phyloP scores from a whole-genome alignment of 2,329 filamentous ascomycete genomes.

The Balansia obtecta region DNA sequence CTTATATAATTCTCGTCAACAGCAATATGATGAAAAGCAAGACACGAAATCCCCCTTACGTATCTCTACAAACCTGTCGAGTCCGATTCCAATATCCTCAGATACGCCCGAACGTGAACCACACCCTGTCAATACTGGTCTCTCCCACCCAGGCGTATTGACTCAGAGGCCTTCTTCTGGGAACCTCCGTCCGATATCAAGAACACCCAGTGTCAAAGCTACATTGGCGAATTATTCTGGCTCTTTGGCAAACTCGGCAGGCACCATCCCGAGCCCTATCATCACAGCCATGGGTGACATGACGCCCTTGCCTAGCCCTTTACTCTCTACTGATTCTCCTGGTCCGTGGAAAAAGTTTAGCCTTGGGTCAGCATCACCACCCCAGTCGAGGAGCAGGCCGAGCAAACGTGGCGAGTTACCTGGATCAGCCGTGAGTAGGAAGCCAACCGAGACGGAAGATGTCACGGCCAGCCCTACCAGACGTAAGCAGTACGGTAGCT shows the following conservation, averaged over 20 bases:
- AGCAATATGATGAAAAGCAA: slow-evolving; percentile 7
- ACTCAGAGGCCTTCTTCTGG: slow-evolving; percentile 18
- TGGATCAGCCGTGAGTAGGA: slow-evolving; percentile 37
- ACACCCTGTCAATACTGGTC: slow-evolving; percentile 22
- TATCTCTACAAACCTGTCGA: slow-evolving; percentile 25
- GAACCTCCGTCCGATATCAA: slow-evolving; percentile 36
- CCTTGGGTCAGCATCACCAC: slow-evolving; percentile 32
- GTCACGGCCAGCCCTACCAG: slow-evolving; percentile 40
- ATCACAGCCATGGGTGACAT: slow-evolving; percentile 66
- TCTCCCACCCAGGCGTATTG: slow-evolving; percentile 18
- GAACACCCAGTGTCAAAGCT: slow-evolving; percentile 51
- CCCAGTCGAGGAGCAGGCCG: slow-evolving; percentile 13
- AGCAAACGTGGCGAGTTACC: slow-evolving; percentile 20
- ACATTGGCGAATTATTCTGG: slow-evolving; percentile 37
- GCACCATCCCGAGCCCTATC: slow-evolving; percentile 58
- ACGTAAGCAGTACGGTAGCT: slow-evolving; percentile 39
- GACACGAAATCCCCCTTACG: slow-evolving; percentile 18
- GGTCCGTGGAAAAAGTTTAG: slow-evolving; percentile 51
- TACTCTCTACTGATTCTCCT: slow-evolving; percentile 52
- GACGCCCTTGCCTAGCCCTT: slow-evolving; percentile 66
- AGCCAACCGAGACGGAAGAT: slow-evolving; percentile 31
- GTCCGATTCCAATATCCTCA: slow-evolving; percentile 9
- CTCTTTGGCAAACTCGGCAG: slow-evolving; percentile 46
- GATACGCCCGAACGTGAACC: slow-evolving; percentile 17
- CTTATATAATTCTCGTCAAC: slow-evolving; percentile 7